phyloP scores from a whole-genome alignment of 2,329 filamentous ascomycete species.

The Diaporthe sp. region DNA sequence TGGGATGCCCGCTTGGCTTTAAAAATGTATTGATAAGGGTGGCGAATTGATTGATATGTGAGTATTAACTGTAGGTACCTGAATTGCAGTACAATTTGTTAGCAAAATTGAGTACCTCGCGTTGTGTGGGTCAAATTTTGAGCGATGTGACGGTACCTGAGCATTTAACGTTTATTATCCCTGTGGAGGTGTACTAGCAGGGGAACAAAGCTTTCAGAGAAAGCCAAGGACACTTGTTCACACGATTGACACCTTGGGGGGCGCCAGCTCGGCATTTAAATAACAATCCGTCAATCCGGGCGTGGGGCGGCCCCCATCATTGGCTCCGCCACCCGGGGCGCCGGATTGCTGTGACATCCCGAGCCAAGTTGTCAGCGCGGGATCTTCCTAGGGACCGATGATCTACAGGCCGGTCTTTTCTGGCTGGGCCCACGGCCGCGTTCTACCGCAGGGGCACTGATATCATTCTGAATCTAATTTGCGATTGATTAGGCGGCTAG shows the following conservation, averaged over 20 bases:
- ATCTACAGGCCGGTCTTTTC: slow-evolving; percentile 17
- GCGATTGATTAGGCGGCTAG: slow-evolving; percentile 3
- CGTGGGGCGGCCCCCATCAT: not conserved
- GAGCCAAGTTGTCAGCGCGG: slow-evolving; percentile 23
- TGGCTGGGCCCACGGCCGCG: not conserved
- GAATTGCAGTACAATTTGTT: no score
- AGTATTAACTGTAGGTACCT: no score
- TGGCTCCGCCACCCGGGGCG: slow-evolving; percentile 24
- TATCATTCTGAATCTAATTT: slow-evolving; percentile 19
- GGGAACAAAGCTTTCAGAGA: not conserved
- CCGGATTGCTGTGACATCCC: slow-evolving; percentile 21
- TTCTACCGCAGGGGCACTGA: not conserved
- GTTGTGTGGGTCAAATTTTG: no score
- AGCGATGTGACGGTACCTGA: no score
- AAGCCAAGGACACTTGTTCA: not conserved
- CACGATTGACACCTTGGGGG: not conserved
- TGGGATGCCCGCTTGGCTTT: no score
- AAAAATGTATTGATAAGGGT: no score
- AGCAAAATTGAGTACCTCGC: no score
- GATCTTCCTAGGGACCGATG: slow-evolving; percentile 21
- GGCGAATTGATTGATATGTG: no score
- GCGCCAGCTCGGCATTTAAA: slow-evolving; percentile 17
- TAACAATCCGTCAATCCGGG: slow-evolving; percentile 23
- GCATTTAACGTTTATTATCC: no score
- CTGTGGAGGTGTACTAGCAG: no score